These are phyloP conservation scores for Starmerella floricola DNA, from an alignment of 805 yeast genomes.

Conservation along the genomic window DNA sequence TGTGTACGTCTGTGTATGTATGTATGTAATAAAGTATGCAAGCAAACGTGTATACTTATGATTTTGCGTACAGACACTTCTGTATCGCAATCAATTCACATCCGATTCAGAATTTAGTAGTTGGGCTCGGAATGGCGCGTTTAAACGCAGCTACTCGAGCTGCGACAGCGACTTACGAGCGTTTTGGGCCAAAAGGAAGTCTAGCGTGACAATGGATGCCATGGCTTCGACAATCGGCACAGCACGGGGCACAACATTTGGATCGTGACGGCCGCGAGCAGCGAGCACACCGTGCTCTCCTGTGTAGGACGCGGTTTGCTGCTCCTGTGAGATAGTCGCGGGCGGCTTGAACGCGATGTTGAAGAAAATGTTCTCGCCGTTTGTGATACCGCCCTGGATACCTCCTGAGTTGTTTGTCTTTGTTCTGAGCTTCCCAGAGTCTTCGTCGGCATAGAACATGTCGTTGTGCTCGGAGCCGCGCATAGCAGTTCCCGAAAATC, in stretches of 20 bases:
- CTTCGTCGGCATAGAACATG: constrained; percentile 50
- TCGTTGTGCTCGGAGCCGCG: constrained; percentile 95
- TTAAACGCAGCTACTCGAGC: constrained; percentile 9
- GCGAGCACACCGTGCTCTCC: constrained; percentile 81
- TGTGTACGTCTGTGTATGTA: too few relatives aligned
- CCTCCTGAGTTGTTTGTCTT: constrained; percentile 91
- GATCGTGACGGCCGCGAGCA: constrained; percentile 97
- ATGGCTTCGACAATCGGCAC: constrained; percentile 97
- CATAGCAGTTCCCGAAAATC: constrained; percentile 76
- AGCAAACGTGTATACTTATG: too few relatives aligned
- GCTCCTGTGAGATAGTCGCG: constrained; percentile 92
- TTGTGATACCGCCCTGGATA: constrained; percentile 94
- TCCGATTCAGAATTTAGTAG: too few relatives aligned
- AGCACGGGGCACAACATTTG: constrained; percentile 96
- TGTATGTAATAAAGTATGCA: too few relatives aligned
- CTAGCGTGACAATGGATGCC: constrained; percentile 91
- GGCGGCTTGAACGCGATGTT: constrained; percentile 96
- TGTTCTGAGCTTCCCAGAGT: constrained; percentile 60
- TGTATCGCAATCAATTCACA: too few relatives aligned
- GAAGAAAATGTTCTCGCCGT: constrained; percentile 91
- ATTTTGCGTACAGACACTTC: too few relatives aligned
- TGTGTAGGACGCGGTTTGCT: constrained; percentile 74
- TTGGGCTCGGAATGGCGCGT: too few relatives aligned
- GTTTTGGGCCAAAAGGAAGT: constrained; percentile 72
- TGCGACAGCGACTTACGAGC: constrained; percentile 51